Base-by-base conservation (phyloP, 306 rosid genomes). In the Glycine soja region DNA sequence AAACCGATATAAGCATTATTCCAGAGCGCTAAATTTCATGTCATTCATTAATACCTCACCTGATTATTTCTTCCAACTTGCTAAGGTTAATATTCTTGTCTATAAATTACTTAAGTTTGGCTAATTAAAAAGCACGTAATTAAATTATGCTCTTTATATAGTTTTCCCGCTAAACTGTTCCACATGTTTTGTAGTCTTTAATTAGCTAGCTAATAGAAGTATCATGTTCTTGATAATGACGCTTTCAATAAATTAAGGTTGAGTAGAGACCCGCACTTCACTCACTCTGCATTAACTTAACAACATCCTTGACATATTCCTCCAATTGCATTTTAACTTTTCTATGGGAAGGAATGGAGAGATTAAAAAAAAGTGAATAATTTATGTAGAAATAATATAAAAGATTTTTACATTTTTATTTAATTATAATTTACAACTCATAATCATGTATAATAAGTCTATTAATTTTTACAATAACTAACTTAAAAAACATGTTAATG, bases 1-100 rank as follows among this genome's bases (percentile, higher is more conserved):
- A 72, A 81, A 40, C 30, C 73, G 47, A 63, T 8, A 38, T 61
- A 34, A 68, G 56, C 52, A 53, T 54, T 59, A 16, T 40, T 56
- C 70, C 53, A 40, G 13, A 72, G 76, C 87, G 38, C 78, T 15
- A 83, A 80, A 71, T 71, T 56, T 71, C 78, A 83, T 56, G 83
- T 66, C 83, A 51, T 53, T 71, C 75, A 83, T 83, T 51, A 80
- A 75, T 72, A 53, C 62, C 14, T 70, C 73, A 70, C 84, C 46
- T 80, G 77, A 79, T 36, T 30, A 70, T 47, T 54, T 74, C 42
- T 63, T 40, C 61, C 63, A 79, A 48, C 71, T 50, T 42, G 50
- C 58, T 0, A 71, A 46, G 50, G 71, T 72, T 78, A 81, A 42
- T 58, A 4, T 5, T 38, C 0, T 12, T 18, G 13, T 72, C 12